Percentiles rank a stretch among this genome's conserved stretches.
Conservation (phyloP, 495 filamentous ascomycete genomes). For the Chaetomium tenue region DNA sequence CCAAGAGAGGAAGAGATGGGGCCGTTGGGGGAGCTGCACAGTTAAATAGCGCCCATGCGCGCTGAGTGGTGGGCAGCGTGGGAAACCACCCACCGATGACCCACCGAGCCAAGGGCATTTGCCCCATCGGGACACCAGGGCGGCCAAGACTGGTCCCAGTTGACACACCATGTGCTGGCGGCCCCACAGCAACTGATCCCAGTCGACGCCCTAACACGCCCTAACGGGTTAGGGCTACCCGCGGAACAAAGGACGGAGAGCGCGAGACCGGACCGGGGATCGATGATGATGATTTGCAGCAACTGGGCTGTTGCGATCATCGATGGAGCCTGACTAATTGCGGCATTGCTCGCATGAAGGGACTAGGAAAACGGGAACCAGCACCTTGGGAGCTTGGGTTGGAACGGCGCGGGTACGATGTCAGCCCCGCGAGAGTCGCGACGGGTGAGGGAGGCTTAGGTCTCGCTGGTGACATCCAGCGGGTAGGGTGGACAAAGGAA, state of each 20-base stretch:
- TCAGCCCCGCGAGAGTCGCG: background rate
- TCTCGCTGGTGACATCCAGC: no score
- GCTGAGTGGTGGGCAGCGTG: constrained; percentile 14
- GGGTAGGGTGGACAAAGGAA: no score
- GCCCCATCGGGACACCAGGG: constrained; percentile 28
- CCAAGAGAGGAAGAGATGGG: constrained; percentile 29
- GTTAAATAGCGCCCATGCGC: constrained; percentile 38
- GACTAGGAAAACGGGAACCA: background rate
- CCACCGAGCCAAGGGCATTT: constrained; percentile 12
- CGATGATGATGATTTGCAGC: background rate
- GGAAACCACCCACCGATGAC: background rate
- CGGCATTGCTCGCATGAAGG: background rate
- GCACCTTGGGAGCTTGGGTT: background rate
- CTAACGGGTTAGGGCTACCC: background rate
- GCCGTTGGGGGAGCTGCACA: constrained; percentile 33
- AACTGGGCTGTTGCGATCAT: background rate
- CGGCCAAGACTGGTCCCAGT: constrained; percentile 22
- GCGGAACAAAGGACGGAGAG: background rate
- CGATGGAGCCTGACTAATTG: background rate
- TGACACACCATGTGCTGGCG: constrained; percentile 24
- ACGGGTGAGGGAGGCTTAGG: background rate
- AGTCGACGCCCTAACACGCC: constrained; percentile 12
- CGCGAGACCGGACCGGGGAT: background rate
- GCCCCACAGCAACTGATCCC: constrained; percentile 4
- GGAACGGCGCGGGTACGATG: background rate